phyloP scores from a whole-genome alignment of 1,284 basidiomycete genomes.

The Ustilago curta region DNA sequence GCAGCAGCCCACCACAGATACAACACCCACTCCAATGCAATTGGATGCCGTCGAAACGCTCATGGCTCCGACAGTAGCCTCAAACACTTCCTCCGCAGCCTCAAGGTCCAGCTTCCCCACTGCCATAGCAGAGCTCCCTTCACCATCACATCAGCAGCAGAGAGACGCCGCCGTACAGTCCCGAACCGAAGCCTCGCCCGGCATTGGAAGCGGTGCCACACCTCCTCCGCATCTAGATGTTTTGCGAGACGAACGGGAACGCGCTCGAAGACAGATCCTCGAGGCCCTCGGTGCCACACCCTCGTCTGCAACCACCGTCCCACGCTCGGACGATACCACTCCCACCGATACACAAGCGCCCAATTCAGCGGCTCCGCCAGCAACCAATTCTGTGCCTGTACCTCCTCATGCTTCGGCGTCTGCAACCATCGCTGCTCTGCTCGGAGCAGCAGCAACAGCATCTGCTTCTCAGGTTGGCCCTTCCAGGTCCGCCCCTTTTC shows the following conservation, averaged over 20 bases:
- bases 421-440: conserved; percentile 33
- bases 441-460: conserved; percentile 19
- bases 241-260: conserved; percentile 37
- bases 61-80: not conserved
- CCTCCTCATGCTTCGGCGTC: conserved; percentile 11
- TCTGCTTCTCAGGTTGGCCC: not conserved
- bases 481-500: not conserved
- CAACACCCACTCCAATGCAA: conserved; percentile 15
- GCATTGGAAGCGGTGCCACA: conserved; percentile 16
- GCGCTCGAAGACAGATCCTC: conserved; percentile 45
- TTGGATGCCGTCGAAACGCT: conserved; percentile 10
- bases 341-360: not conserved
- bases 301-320: not conserved
- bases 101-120: not conserved
- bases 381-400: not conserved
- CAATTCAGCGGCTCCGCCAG: not conserved
- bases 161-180: conserved; percentile 13
- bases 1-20: not conserved
- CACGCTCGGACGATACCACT: not conserved
- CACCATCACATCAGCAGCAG: conserved; percentile 18
- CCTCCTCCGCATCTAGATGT: conserved; percentile 47
- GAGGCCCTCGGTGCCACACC: conserved; percentile 23
- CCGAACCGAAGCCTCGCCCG: conserved; percentile 7
- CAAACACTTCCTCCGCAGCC: not conserved
- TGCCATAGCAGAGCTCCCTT: not conserved